Evolutionary conservation across 148 eudicot species (phyloP), one percentile per base, ranked within the genome.

Genomic region (Rhododendron kiyosumense): DNA sequence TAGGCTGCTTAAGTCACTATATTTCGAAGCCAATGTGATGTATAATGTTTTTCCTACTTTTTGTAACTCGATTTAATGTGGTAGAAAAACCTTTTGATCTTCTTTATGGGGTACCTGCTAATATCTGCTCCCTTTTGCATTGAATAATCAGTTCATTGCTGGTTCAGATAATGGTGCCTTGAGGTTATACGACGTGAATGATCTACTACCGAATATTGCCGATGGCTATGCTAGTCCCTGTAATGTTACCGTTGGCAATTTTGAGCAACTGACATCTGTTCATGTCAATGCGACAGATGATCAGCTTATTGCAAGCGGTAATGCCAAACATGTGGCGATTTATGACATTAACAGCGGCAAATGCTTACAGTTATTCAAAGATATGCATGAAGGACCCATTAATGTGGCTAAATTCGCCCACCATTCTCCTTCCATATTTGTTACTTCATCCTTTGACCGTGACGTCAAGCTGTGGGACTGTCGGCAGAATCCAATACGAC

Each of bases 401-500:
- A 95, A 95, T 90, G 98, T 95, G 3, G 96, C 94, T 54, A 95
- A 95, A 89, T 95, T 95, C 65, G 83, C 96, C 26, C 85, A 93
- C 78, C 90, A 89, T 84, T 94, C 96, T 43, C 98, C 98, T 10
- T 88, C 87, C 81, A 83, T 95, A 83, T 90, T 95, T 86, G 94
- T 95, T 43, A 95, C 98, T 83, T 90, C 98, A 30, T 95, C 98
- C 45, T 95, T 93, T 74, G 98, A 95, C 82, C 94, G 83, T 83
- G 91, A 93, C 84, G 92, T 95, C 59, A 95, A 95, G 87, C 91
- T 94, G 98, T 95, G 98, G 98, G 98, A 95, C 83, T 86, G 91
- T 41, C 90, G 98, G 85, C 92, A 91, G 89, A 88, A 87, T 34
- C 90, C 88, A 57, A 20, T 57, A 28, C 85, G 65, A 75, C 95